phyloP scores from a whole-genome alignment of 1,139 yeast genomes.

The Wickerhamomyces sp. region DNA sequence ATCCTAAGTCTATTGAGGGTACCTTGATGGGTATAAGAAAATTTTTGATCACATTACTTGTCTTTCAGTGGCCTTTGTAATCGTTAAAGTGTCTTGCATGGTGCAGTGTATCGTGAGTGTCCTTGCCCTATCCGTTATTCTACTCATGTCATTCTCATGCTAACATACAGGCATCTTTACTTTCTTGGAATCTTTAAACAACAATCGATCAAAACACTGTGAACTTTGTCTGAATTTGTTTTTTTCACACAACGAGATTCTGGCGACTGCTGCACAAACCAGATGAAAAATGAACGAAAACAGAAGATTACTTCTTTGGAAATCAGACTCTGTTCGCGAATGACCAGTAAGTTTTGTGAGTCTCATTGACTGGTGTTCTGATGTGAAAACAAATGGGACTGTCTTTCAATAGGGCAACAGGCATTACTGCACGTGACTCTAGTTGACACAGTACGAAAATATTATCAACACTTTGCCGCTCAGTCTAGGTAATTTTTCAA shows the following conservation, averaged over 20 bases:
- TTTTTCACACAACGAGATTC: slow-evolving; percentile 5
- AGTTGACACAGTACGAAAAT: background rate
- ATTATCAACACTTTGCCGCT: background rate
- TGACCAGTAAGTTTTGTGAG: background rate
- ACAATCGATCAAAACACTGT: background rate
- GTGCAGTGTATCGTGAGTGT: no score
- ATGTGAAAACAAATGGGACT: background rate
- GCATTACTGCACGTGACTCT: background rate
- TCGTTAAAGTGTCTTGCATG: no score
- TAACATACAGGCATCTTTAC: slow-evolving; percentile 27
- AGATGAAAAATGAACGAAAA: no score
- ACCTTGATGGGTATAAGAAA: no score
- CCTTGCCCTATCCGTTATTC: background rate
- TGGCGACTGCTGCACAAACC: background rate
- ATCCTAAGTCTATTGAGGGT: no score
- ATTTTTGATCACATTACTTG: no score
- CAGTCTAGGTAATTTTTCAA: slow-evolving; percentile 5
- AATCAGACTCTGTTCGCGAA: no score
- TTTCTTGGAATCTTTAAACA: slow-evolving; percentile 18
- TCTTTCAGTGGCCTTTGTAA: no score
- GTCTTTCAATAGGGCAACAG: background rate
- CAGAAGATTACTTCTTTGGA: no score
- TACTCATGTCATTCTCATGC: background rate
- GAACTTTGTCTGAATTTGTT: slow-evolving; percentile 6
- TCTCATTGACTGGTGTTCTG: background rate